phyloP scores from a whole-genome alignment of 495 filamentous ascomycete species.

The Beverwykella pulmonaria region DNA sequence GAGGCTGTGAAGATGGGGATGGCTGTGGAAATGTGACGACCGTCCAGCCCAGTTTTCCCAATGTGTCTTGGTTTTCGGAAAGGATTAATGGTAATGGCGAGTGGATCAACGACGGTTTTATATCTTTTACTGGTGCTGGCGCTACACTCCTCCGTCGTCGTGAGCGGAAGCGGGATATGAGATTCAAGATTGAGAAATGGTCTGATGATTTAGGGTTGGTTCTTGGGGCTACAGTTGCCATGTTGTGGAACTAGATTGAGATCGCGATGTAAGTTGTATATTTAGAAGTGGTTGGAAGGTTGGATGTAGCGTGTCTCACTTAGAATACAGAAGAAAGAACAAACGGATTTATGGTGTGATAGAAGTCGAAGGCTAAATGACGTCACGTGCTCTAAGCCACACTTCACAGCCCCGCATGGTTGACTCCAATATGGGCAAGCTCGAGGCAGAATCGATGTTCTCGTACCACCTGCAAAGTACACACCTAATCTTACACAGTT shows the following conservation, averaged over 20 bases:
- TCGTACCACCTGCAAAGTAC: neutral
- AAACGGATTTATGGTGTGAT: neutral
- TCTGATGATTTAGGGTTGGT: neutral
- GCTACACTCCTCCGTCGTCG: slow-evolving; percentile 4
- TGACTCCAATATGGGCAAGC: neutral
- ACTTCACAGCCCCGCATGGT: slow-evolving; percentile 6
- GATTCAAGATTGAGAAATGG: slow-evolving; percentile 24
- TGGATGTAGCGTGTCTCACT: neutral
- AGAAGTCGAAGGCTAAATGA: slow-evolving; percentile 12
- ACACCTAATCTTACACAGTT: neutral
- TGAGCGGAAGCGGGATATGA: slow-evolving; percentile 26
- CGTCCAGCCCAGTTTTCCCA: slow-evolving; percentile 34
- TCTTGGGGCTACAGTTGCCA: neutral
- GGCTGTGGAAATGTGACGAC: slow-evolving; percentile 33
- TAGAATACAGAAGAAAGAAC: no score
- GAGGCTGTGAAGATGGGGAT: neutral
- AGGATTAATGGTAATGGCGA: slow-evolving; percentile 30
- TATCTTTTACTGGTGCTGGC: neutral
- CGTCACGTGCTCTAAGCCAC: slow-evolving; percentile 30
- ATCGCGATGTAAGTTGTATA: neutral
- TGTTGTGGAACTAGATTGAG: neutral
- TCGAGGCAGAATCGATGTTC: neutral
- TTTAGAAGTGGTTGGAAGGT: neutral
- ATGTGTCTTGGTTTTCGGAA: slow-evolving; percentile 21
- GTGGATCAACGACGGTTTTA: slow-evolving; percentile 16